Evolutionary conservation across 73 alveolate species (phyloP).

Genomic region (Tetrahymena elliotti): DNA sequence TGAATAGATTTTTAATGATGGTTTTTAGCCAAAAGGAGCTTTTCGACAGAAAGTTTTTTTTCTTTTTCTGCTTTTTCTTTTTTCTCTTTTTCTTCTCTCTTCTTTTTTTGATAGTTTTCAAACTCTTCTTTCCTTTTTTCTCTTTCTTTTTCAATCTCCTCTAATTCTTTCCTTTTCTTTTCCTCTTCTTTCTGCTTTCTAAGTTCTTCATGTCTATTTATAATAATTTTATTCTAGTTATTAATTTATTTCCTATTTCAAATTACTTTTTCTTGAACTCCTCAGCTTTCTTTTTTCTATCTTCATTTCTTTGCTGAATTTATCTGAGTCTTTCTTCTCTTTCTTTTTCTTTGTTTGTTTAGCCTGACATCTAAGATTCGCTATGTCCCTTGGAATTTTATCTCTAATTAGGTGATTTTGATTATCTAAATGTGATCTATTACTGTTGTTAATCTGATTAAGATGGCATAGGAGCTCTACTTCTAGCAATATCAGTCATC

Average conservation of each 20-base stretch:
- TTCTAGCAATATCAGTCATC: not conserved
- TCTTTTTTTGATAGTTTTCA: not conserved
- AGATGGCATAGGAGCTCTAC: not conserved
- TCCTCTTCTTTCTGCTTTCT: not conserved
- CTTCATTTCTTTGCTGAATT: not conserved
- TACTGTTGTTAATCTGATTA: not conserved
- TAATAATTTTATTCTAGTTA: not conserved
- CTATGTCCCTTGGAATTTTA: not conserved
- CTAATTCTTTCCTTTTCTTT: not conserved
- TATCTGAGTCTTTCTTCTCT: not conserved
- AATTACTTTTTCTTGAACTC: not conserved
- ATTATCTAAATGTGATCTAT: not conserved
- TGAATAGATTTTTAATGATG: not conserved
- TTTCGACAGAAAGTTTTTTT: not conserved
- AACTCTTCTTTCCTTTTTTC: not conserved
- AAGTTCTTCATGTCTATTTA: not conserved
- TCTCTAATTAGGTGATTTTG: not conserved
- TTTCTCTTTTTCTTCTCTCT: not conserved
- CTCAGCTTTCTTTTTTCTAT: not conserved
- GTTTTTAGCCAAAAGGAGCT: not conserved
- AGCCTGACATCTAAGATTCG: not conserved
- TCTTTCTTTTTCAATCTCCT: not conserved
- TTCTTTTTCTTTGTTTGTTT: not conserved
- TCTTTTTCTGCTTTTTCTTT: not conserved
- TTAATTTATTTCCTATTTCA: not conserved